These are phyloP conservation scores for Umbellularia californica DNA, from an alignment of 164 flowering plant species.

Conservation along the genomic window DNA sequence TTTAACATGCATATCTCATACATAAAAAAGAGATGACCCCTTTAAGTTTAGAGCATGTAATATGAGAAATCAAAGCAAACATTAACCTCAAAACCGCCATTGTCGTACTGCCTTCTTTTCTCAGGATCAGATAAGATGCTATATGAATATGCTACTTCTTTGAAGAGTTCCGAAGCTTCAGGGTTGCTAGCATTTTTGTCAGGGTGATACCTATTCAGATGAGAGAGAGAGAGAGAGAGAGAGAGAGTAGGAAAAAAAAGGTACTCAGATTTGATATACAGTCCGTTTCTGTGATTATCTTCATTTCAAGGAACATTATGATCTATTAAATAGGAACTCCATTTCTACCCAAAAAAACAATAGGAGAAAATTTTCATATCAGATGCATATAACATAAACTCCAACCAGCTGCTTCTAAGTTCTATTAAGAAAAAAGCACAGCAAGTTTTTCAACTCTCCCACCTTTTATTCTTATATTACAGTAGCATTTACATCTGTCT, in stretches of 20 bases:
- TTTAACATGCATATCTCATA: too few species aligned
- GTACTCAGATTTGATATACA: neutral
- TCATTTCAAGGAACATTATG: neutral
- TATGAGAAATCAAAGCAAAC: neutral
- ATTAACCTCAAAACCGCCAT: conserved; percentile 29
- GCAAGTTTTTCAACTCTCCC: too few species aligned
- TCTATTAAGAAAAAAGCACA: too few species aligned
- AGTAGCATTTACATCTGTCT: too few species aligned
- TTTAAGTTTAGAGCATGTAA: neutral
- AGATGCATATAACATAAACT: too few species aligned
- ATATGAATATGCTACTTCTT: conserved; percentile 76
- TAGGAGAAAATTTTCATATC: too few species aligned
- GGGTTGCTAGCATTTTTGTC: conserved; percentile 65
- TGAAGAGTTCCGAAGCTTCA: conserved; percentile 69
- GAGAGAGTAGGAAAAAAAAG: neutral
- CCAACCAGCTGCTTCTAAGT: too few species aligned
- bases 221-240: neutral
- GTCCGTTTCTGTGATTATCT: neutral
- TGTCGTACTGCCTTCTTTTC: conserved; percentile 34
- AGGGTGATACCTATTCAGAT: conserved; percentile 30
- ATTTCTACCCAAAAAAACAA: too few species aligned
- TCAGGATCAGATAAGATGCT: conserved; percentile 72
- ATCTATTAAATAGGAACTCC: neutral
- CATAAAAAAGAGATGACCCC: neutral
- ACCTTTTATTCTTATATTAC: too few species aligned